phyloP scores from a whole-genome alignment of 2,329 filamentous ascomycete genomes.

The Chrysoporthe austroafricana region DNA sequence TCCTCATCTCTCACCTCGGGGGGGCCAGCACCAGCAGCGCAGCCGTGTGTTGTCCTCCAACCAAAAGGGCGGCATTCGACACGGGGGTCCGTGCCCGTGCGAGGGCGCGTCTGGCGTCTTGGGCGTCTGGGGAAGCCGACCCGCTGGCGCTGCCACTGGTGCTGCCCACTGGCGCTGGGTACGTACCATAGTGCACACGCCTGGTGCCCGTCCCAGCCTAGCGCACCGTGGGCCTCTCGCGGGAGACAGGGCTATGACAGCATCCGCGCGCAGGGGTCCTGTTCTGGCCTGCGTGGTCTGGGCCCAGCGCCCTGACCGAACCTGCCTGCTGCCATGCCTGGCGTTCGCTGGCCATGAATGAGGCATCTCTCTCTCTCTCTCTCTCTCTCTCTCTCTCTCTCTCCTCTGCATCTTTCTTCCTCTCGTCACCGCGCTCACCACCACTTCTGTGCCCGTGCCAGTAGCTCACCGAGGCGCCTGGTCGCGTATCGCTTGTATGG shows the following conservation, averaged over 20 bases:
- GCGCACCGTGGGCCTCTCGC: neutral
- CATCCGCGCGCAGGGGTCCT: neutral
- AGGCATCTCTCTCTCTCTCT: neutral
- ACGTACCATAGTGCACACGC: no score
- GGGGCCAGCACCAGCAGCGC: no score
- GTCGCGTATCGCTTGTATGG: neutral
- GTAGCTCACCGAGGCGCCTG: neutral
- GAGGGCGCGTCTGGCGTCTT: neutral
- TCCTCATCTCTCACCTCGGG: neutral
- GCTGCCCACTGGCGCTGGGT: no score
- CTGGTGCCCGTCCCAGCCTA: no score
- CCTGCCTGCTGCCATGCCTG: neutral
- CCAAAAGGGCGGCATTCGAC: neutral
- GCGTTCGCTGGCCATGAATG: neutral
- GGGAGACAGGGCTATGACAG: slow-evolving; percentile 2
- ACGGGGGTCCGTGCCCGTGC: slow-evolving; percentile 1
- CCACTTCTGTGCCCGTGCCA: neutral
- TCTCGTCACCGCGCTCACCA: neutral
- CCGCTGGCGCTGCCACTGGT: no score
- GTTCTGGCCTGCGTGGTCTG: no score
- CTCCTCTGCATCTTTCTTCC: neutral
- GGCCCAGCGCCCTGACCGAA: no score
- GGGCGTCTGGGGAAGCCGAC: slow-evolving; percentile 4
- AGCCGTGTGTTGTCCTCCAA: neutral
- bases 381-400: neutral